These are phyloP conservation scores for Leccinum obscurum DNA, from an alignment of 768 basidiomycete species.

Conservation along the genomic window DNA sequence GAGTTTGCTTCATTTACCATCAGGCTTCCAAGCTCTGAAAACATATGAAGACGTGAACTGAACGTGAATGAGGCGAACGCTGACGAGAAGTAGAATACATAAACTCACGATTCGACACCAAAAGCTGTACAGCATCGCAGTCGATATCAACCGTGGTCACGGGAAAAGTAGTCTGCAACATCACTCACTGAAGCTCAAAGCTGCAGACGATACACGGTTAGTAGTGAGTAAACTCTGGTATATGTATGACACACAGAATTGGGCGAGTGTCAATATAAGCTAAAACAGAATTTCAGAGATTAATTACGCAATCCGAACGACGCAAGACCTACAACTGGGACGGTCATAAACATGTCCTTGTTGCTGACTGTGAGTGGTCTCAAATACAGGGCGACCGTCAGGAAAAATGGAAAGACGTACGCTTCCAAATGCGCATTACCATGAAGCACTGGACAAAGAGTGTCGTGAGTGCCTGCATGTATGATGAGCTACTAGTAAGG, in stretches of 20 bases:
- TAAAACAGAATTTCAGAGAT: constrained; percentile 2
- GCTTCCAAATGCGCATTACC: constrained; percentile 46
- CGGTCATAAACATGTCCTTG: constrained; percentile 39
- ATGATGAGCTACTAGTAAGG: constrained; percentile 2
- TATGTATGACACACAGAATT: constrained; percentile 34
- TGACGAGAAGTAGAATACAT: background rate
- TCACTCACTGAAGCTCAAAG: constrained; percentile 34
- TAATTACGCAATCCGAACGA: background rate
- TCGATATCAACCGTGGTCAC: constrained; percentile 6
- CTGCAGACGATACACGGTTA: constrained; percentile 20
- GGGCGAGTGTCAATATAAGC: constrained; percentile 36
- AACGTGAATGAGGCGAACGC: constrained; percentile 12
- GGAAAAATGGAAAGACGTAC: constrained; percentile 32
- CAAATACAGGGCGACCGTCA: background rate
- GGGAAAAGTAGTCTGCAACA: background rate
- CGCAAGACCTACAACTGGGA: constrained; percentile 27
- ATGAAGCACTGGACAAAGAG: constrained; percentile 58
- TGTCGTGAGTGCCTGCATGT: constrained; percentile 39
- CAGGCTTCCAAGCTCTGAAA: constrained; percentile 41
- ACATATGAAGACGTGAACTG: constrained; percentile 43
- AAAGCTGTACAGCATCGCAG: constrained; percentile 30
- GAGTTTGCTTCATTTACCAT: constrained; percentile 35
- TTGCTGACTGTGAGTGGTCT: constrained; percentile 45
- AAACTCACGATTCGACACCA: constrained; percentile 36
- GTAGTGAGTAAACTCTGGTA: background rate